Evolutionary conservation across 768 basidiomycete genomes (phyloP), one percentile per base, ranked within the genome.

Genomic region (Termitomyces sp.): DNA sequence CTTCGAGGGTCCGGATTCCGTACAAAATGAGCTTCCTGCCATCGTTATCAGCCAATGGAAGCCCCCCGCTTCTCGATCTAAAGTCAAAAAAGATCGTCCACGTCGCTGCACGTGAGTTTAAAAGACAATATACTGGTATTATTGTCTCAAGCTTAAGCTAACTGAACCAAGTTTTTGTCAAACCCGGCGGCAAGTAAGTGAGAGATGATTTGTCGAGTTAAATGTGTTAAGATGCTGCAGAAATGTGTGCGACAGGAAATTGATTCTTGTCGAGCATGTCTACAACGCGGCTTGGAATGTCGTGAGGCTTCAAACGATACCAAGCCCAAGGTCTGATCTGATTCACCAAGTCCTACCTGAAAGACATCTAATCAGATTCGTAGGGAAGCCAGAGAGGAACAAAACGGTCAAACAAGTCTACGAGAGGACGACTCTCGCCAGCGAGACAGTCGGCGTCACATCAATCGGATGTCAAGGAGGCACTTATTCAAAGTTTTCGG

Each of bases 51-150:
- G 18, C n/a, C 52, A 52, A 26, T 30, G 38, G 38, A 52, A 52
- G 24, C 26, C 52, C 20, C 18, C 26, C 40, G 52, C 26, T 52
- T 52, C 52, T 52, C 52, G 40, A 52, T 20, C 38, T 20, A 30
- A 8, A 41, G 38, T 30, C 18, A 52, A 52, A 41, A 28, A 41
- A 28, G 38, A 11, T 38, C 26, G n/a, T 40, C 26, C 26, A 13
- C 38, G 52, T 52, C 26, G 26, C 11, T 52, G 52, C 52, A 52
- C 52, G 52, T 52, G 30, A 52, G 52, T 52, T 52, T 52, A 30
- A 52, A 28, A 40, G 26, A 52, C 51, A n/a, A 11, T 18, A 40
- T 38, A n/a, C 18, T n/a, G 24, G 20, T 52, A 8, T 8, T 52
- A 28, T 26, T 5, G 40, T 28, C 52, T 40, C 6, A 40, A 50